Percentiles rank a stretch among this genome's conserved stretches.
phyloP scores from a whole-genome alignment of 257 asterid species.

The Rhazya stricta region DNA sequence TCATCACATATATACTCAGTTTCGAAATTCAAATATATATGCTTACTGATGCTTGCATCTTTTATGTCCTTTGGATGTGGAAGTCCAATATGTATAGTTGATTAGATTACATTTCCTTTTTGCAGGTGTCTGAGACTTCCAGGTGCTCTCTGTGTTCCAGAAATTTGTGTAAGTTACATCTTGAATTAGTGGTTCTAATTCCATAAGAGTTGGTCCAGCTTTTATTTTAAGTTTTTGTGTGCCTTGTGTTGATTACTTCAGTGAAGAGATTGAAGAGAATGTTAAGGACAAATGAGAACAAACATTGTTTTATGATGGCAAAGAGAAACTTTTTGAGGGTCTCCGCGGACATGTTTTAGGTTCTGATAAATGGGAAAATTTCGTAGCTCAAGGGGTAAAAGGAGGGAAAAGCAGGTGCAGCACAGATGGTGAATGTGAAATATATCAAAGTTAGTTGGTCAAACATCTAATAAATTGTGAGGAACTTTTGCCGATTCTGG shows the following conservation, averaged over 20 bases:
- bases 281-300: background rate
- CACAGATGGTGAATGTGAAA: background rate
- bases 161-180: constrained; percentile 73
- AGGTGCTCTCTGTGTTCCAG: constrained; percentile 63
- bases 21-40: background rate
- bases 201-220: background rate
- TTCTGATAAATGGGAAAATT: background rate
- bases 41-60: background rate
- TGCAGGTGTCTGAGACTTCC: constrained; percentile 78
- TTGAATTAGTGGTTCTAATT: constrained; percentile 10
- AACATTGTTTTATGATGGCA: background rate
- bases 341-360: background rate
- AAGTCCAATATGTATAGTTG: background rate
- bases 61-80: constrained; percentile 2
- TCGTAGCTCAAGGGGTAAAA: background rate
- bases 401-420: background rate
- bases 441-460: background rate
- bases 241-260: background rate
- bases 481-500: no score
- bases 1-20: background rate
- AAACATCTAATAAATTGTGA: no score
- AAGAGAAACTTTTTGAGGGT: background rate
- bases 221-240: background rate
- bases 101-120: constrained; percentile 10
- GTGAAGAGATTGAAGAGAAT: background rate